These are phyloP conservation scores for Wickerhamomyces sydowiorum DNA, from an alignment of 805 yeast genomes.

Conservation along the genomic window DNA sequence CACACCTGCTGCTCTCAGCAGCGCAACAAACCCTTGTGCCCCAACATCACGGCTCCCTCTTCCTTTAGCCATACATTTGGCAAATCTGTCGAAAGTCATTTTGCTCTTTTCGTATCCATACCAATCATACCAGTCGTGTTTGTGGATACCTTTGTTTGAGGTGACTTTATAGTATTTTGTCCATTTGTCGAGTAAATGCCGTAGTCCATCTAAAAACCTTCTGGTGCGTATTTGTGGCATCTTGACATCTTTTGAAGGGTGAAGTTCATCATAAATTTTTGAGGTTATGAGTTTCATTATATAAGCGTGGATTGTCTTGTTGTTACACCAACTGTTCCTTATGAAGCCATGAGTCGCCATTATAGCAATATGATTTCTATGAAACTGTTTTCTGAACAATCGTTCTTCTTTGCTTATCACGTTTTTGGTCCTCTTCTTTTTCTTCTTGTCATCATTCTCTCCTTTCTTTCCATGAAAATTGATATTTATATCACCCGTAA, in stretches of 20 bases:
- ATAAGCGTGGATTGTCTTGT: slow-evolving; percentile 31
- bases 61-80: slow-evolving; percentile 33
- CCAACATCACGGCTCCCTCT: slow-evolving; percentile 74
- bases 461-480: slow-evolving; percentile 1
- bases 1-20: slow-evolving; percentile 65
- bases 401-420: slow-evolving; percentile 53
- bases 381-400: slow-evolving; percentile 43
- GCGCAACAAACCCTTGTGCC: slow-evolving; percentile 81
- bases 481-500: slow-evolving; percentile 10
- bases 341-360: slow-evolving; percentile 63
- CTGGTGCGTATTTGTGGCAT: slow-evolving; percentile 45
- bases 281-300: slow-evolving; percentile 45
- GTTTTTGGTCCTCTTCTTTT: slow-evolving; percentile 19
- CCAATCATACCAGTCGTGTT: slow-evolving; percentile 40
- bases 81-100: slow-evolving; percentile 35
- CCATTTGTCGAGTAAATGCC: slow-evolving; percentile 63
- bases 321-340: slow-evolving; percentile 73
- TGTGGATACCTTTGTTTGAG: slow-evolving; percentile 28
- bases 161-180: slow-evolving; percentile 44
- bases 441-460: slow-evolving; percentile 14
- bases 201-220: slow-evolving; percentile 70
- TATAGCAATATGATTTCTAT: slow-evolving; percentile 49
- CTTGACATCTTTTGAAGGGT: slow-evolving; percentile 35
- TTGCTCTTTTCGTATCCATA: slow-evolving; percentile 11
- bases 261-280: slow-evolving; percentile 39